Evolutionary conservation across 345 rosid species (phyloP), one percentile per base, ranked within the genome.

Genomic region (Dimocarpus longan): DNA sequence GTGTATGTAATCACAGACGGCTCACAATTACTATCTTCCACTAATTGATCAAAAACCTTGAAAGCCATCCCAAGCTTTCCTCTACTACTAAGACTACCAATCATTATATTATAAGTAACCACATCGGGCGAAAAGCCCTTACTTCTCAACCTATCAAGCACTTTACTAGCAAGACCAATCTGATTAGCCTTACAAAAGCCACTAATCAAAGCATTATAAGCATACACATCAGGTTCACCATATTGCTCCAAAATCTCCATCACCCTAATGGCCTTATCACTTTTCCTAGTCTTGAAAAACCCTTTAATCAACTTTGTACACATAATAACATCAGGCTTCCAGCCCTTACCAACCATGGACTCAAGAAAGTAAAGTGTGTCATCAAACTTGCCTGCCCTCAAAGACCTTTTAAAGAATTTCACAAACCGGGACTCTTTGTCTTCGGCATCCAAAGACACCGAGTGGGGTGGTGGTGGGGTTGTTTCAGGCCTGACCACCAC

Each of bases 231-330:
- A 76, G 95, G 98, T 26, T 89, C 80, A 2, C 97, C 95, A 50
- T 84, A 77, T 44, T 64, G 88, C 84, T 95, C 98, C 69, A 92
- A 75, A 40, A 95, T 91, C 78, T 88, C 95, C 94, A 95, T 88
- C 6, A 93, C 97, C 75, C 89, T 89, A 52, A 78, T 76, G 3
- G 94, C 95, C 80, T 93, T 93, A 0, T 88, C 87, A 9, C 87
- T 66, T 67, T 92, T 89, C 77, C 85, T 86, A 0, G 84, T 83
- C 40, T 78, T 86, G 80, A 91, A 89, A 18, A 95, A 88, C 10
- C 95, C 94, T 82, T 91, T 90, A 12, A 93, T 88, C 80, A 95
- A 94, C 91, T 89, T 91, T 8, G 98, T 95, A 76, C 98, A 95
- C 60, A 84, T 75, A 28, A 93, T 79, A 50, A 90, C 92, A 76